A percentile compares a stretch with the other conserved stretches of the same genome.
These are phyloP conservation scores for Aureobasidium sp. DNA, from an alignment of 2,329 filamentous ascomycete genomes.

Conservation along the genomic window DNA sequence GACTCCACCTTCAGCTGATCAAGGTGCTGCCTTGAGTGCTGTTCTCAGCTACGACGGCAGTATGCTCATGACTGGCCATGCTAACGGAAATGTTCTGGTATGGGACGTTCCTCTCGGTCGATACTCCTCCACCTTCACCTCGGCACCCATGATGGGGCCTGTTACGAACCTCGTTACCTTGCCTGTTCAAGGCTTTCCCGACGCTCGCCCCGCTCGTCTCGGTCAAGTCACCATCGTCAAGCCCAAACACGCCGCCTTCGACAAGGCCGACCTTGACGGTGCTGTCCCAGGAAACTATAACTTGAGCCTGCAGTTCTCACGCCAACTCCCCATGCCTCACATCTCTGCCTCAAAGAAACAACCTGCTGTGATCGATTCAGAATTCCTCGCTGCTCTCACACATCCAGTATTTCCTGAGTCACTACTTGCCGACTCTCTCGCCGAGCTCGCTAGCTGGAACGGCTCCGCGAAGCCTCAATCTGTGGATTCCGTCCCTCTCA, in stretches of 20 bases:
- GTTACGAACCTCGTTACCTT: slow-evolving; percentile 76
- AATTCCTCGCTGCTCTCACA: slow-evolving; percentile 33
- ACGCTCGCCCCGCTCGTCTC: slow-evolving; percentile 14
- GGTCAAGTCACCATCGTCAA: slow-evolving; percentile 55
- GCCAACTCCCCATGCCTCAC: slow-evolving; percentile 19
- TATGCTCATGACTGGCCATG: slow-evolving; percentile 69
- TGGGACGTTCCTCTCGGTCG: slow-evolving; percentile 72
- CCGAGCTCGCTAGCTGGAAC: slow-evolving; percentile 28
- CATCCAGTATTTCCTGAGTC: slow-evolving; percentile 33
- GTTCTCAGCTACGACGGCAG: slow-evolving; percentile 76
- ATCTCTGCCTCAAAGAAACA: slow-evolving; percentile 23
- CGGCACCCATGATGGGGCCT: slow-evolving; percentile 63
- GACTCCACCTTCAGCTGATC: slow-evolving; percentile 36
- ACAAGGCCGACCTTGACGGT: slow-evolving; percentile 22
- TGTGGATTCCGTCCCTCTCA: slow-evolving; percentile 20
- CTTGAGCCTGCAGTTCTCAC: slow-evolving; percentile 54
- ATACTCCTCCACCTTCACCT: slow-evolving; percentile 52
- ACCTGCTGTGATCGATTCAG: not conserved
- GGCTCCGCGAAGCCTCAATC: slow-evolving; percentile 10
- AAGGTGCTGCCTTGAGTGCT: slow-evolving; percentile 59
- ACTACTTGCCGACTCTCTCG: slow-evolving; percentile 26
- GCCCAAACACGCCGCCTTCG: slow-evolving; percentile 58
- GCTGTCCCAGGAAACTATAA: slow-evolving; percentile 50
- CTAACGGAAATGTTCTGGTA: slow-evolving; percentile 64
- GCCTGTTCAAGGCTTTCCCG: slow-evolving; percentile 45